phyloP scores from a whole-genome alignment of 2,329 filamentous ascomycete genomes.

The Fusarium ramigenum region DNA sequence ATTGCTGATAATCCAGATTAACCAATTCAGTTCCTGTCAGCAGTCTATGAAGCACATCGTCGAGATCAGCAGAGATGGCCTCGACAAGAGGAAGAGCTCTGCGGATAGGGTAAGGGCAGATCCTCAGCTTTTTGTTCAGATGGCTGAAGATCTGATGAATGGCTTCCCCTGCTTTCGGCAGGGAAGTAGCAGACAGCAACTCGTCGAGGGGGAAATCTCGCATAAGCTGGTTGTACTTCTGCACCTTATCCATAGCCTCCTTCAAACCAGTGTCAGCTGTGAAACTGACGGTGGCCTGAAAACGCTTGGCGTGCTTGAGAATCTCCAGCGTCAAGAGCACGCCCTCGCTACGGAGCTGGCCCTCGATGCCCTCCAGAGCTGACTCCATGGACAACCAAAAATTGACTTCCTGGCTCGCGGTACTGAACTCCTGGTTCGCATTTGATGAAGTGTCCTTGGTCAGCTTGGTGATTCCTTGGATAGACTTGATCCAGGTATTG shows the following conservation, averaged over 20 bases:
- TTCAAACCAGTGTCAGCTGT: constrained; percentile 94
- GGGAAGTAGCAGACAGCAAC: constrained; percentile 87
- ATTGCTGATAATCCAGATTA: constrained; percentile 91
- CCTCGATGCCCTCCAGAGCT: constrained; percentile 89
- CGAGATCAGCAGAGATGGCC: constrained; percentile 92
- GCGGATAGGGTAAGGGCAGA: constrained; percentile 93
- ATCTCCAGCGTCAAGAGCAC: constrained; percentile 93
- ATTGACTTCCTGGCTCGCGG: constrained; percentile 96
- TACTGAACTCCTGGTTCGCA: constrained; percentile 65
- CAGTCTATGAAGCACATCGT: constrained; percentile 84
- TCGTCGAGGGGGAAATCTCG: constrained; percentile 97
- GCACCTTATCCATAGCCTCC: constrained; percentile 93
- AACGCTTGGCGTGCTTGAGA: constrained; percentile 95
- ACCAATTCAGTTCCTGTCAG: constrained; percentile 89
- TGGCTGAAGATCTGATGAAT: constrained; percentile 91
- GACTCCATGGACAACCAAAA: constrained; percentile 99
- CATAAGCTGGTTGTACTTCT: constrained; percentile 99
- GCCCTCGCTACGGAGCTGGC: constrained; percentile 86
- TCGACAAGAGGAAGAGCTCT: constrained; percentile 94
- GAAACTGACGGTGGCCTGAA: constrained; percentile 97
- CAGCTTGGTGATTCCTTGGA: constrained; percentile 95
- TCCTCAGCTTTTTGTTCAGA: constrained; percentile 96
- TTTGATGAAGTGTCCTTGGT: constrained; percentile 79
- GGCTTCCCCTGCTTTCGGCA: constrained; percentile 89
- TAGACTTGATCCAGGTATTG: constrained; percentile 98